phyloP scores from a whole-genome alignment of 179 eudicot genomes.

The Gypsophila paniculata region DNA sequence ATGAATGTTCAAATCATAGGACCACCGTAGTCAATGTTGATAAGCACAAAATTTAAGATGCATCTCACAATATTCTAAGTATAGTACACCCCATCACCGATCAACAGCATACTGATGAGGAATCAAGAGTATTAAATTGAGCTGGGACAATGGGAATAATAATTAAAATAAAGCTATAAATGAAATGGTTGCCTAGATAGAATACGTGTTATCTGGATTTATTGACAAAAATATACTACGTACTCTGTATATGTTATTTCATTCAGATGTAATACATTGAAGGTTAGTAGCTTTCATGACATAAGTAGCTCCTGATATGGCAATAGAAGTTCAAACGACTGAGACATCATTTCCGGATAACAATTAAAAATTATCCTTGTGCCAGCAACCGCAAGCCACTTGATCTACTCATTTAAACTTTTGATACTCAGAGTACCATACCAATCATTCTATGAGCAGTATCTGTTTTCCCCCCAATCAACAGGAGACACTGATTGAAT shows the following conservation, averaged over 20 bases:
- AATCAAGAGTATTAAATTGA: neutral
- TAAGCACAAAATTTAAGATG: neutral
- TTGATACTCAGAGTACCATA: neutral
- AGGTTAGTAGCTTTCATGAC: neutral
- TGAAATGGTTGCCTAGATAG: neutral
- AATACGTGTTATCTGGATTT: neutral
- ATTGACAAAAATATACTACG: neutral
- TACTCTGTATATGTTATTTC: neutral
- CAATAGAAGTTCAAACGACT: neutral
- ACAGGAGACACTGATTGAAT: neutral
- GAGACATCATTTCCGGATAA: neutral
- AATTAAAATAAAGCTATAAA: neutral
- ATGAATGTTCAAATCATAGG: neutral
- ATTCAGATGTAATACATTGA: neutral
- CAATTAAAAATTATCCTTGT: neutral
- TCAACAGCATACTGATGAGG: neutral
- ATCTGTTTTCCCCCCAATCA: slow-evolving; percentile 1
- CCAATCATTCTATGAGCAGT: neutral
- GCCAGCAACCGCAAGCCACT: neutral
- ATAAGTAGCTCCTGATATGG: neutral
- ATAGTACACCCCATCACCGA: neutral
- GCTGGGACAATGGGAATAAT: neutral
- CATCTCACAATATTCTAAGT: neutral
- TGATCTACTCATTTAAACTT: neutral
- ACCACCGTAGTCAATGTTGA: neutral